Evolutionary conservation across 1,284 basidiomycete species (phyloP), one percentile per base, ranked within the genome.

Genomic region (Jaminaea rosea): DNA sequence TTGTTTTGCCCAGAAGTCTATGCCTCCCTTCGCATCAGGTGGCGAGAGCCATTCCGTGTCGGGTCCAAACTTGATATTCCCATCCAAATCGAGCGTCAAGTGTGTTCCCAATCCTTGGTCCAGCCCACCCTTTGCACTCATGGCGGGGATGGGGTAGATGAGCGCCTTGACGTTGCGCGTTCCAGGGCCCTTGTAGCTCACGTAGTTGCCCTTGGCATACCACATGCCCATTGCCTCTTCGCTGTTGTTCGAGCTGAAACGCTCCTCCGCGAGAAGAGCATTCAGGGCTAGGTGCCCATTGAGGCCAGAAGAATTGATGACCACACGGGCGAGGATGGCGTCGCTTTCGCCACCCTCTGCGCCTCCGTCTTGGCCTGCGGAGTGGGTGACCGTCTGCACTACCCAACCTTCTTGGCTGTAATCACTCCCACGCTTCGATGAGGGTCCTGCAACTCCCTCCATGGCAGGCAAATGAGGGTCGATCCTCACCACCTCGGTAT

Each of bases 41-140:
- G 69, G 63, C 1, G 53, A 80, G 79, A 66, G 96, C 83, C 88
- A 90, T 70, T 96, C 86, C 7, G 92, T 80, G 68, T 97, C 91
- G 2, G 93, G 94, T 0, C 93, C 93, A 72, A 99, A 98, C 23
- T 83, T 82, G 47, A 98, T 80, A 62, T 87, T 86, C 0, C 88
- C 87, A 49, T 86, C 81, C 53, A 99, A 73, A 74, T 93, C 88
- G 37, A 98, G 77, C 23, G 63, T 73, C 19, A 69, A 54, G 44
- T 66, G 65, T 1, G 60, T 44, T 46, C 19, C 26, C 29, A 24
- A 11, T 15, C 8, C 19, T 5, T 21, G 39, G 39, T 11, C 13
- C 56, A 70, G 44, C 71, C 71, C n/a, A 73, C 55, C 24, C 67
- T 62, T 27, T 69, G 67, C 23, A 36, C 58, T 56, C 27, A 56